Evolutionary conservation across 495 filamentous ascomycete genomes (phyloP).

Genomic region (Lasiosphaeria ovina): DNA sequence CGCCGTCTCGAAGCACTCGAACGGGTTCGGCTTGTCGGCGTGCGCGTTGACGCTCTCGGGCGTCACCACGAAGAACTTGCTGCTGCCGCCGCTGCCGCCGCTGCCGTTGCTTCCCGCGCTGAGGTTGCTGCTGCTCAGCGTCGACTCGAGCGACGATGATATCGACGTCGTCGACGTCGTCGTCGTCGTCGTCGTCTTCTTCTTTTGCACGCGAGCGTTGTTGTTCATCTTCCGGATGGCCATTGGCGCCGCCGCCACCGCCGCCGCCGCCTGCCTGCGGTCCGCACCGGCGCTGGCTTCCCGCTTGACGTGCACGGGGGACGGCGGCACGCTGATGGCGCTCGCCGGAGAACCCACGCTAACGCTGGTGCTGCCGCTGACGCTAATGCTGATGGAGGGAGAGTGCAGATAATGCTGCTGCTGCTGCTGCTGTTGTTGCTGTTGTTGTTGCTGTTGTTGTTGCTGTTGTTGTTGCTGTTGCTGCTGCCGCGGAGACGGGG

Average conservation of each 20-base stretch:
- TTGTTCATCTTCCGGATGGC: constrained; percentile 35
- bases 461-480: background rate
- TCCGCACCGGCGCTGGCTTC: constrained; percentile 18
- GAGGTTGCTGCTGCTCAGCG: constrained; percentile 4
- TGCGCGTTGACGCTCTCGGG: constrained; percentile 43
- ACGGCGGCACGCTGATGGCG: constrained; percentile 26
- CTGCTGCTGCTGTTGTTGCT: no score
- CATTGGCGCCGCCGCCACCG: constrained; percentile 17
- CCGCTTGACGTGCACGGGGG: constrained; percentile 31
- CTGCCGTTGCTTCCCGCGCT: background rate
- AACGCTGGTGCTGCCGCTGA: background rate
- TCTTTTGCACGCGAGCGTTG: constrained; percentile 33
- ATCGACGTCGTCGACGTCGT: constrained; percentile 31
- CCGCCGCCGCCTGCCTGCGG: constrained; percentile 4
- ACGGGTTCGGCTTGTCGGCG: constrained; percentile 43
- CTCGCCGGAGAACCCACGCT: constrained; percentile 23
- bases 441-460: constrained; percentile 10
- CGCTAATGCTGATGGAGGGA: constrained; percentile 17
- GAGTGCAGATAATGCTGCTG: constrained; percentile 21
- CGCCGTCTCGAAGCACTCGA: constrained; percentile 45
- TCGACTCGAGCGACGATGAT: constrained; percentile 7
- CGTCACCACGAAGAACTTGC: constrained; percentile 49
- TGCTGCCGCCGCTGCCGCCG: constrained; percentile 20
- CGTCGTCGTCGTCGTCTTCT: constrained; percentile 35
- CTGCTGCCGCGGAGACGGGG: constrained; percentile 31